These are phyloP conservation scores for Trifolium fragiferum DNA, from an alignment of 306 rosid species.

Conservation along the genomic window DNA sequence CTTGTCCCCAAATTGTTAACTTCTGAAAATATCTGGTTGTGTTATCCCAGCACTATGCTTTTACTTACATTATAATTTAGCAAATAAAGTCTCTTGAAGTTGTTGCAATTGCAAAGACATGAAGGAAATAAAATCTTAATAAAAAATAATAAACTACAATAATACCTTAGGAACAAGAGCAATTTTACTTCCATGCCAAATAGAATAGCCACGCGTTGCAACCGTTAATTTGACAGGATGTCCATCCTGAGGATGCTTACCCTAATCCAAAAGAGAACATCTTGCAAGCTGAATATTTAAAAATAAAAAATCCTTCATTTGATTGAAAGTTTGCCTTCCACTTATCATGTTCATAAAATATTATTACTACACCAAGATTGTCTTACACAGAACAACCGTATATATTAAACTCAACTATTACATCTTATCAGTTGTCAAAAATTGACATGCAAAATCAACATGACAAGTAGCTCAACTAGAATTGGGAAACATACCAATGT, in stretches of 20 bases:
- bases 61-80: not conserved
- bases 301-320: not conserved
- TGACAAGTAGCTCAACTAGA: slow-evolving; percentile 22
- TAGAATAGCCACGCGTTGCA: slow-evolving; percentile 60
- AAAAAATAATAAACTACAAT: not conserved
- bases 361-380: not conserved
- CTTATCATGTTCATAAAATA: slow-evolving; percentile 11
- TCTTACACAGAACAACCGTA: not conserved
- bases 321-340: slow-evolving; percentile 22
- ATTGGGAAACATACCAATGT: slow-evolving; percentile 71
- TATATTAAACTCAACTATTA: not conserved
- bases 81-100: not conserved
- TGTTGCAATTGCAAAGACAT: slow-evolving; percentile 14
- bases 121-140: slow-evolving; percentile 25
- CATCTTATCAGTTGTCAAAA: not conserved
- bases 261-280: slow-evolving; percentile 59
- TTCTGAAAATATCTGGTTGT: not conserved
- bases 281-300: not conserved
- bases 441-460: slow-evolving; percentile 25
- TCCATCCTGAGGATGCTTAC: slow-evolving; percentile 86
- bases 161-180: slow-evolving; percentile 76
- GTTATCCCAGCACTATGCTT: not conserved
- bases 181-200: slow-evolving; percentile 63
- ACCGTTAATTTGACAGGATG: slow-evolving; percentile 70
- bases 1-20: not conserved